Evolutionary conservation across 352 stramenopile species (phyloP).

Genomic region (Phytophthora colocasiae): DNA sequence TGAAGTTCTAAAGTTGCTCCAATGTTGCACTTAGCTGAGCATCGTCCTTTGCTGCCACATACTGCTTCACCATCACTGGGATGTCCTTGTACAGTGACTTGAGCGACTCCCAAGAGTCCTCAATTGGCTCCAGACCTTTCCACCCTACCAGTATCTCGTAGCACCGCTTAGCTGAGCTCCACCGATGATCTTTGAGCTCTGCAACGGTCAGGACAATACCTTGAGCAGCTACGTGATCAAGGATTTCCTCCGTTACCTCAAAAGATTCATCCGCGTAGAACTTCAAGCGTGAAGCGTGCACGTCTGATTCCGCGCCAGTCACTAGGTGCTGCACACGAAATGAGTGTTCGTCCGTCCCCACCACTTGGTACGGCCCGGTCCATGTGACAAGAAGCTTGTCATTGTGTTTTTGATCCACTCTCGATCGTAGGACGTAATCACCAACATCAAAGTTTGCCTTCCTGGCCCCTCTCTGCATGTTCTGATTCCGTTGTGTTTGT

Average conservation of each 20-base stretch:
- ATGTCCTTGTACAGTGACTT: constrained; percentile 8
- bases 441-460: constrained; percentile 30
- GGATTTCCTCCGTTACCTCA: constrained; percentile 38
- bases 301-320: constrained; percentile 29
- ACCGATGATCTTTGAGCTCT: constrained; percentile 20
- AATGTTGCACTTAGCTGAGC: neutral
- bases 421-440: constrained; percentile 43
- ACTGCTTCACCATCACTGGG: constrained; percentile 22
- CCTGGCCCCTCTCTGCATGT: constrained; percentile 7
- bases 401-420: constrained; percentile 32
- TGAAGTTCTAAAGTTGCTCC: constrained; percentile 12
- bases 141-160: constrained; percentile 16
- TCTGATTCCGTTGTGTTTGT: constrained; percentile 22
- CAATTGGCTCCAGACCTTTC: constrained; percentile 19
- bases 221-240: constrained; percentile 33
- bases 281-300: constrained; percentile 40
- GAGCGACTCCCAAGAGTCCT: constrained; percentile 23
- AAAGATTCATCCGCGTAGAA: constrained; percentile 37
- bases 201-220: constrained; percentile 28
- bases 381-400: constrained; percentile 42
- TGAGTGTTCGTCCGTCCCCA: constrained; percentile 23
- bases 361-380: constrained; percentile 36
- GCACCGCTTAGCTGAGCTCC: neutral
- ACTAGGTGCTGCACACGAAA: constrained; percentile 28
- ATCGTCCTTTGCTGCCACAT: neutral